A percentile compares a stretch with the other conserved stretches of the same genome.
phyloP scores from a whole-genome alignment of 805 yeast species.

The Pichia manshurica region DNA sequence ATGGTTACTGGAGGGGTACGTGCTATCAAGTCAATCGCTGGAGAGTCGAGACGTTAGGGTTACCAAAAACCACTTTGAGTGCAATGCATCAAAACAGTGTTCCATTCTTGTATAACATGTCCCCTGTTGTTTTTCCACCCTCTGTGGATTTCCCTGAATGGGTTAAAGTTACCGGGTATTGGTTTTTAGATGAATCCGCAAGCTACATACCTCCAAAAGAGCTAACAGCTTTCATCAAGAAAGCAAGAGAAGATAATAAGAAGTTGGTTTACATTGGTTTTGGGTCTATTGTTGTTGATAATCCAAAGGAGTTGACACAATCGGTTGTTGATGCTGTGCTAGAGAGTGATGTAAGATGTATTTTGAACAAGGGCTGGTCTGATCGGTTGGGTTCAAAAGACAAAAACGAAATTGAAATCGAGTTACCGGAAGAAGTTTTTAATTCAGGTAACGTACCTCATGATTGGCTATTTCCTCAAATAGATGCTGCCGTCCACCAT shows the following conservation, averaged over 20 bases:
- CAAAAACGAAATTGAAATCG: slow-evolving; percentile 33
- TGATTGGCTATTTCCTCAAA: slow-evolving; percentile 85
- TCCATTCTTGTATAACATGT: slow-evolving; percentile 84
- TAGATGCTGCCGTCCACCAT: slow-evolving; percentile 95
- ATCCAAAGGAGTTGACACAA: slow-evolving; percentile 70
- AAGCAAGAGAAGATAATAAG: slow-evolving; percentile 55
- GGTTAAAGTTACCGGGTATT: slow-evolving; percentile 93
- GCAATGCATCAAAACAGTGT: slow-evolving; percentile 69
- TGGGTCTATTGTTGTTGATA: slow-evolving; percentile 88
- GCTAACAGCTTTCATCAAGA: slow-evolving; percentile 51
- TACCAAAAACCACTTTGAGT: slow-evolving; percentile 66
- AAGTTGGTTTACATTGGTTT: slow-evolving; percentile 89
- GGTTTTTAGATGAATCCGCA: slow-evolving; percentile 65
- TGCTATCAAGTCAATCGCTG: slow-evolving; percentile 81
- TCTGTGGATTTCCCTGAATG: slow-evolving; percentile 91
- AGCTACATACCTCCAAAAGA: slow-evolving; percentile 55
- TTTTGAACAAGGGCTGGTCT: slow-evolving; percentile 93
- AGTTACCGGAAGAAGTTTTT: slow-evolving; percentile 61
- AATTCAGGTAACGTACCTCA: slow-evolving; percentile 77
- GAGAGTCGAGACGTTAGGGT: slow-evolving; percentile 62
- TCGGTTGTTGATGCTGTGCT: slow-evolving; percentile 76
- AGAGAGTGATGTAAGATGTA: slow-evolving; percentile 78
- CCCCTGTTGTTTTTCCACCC: slow-evolving; percentile 86
- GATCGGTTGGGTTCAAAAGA: slow-evolving; percentile 48
- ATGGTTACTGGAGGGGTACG: slow-evolving; percentile 89